These are phyloP conservation scores for Lactarius tabidus DNA, from an alignment of 768 basidiomycete species.

Conservation along the genomic window DNA sequence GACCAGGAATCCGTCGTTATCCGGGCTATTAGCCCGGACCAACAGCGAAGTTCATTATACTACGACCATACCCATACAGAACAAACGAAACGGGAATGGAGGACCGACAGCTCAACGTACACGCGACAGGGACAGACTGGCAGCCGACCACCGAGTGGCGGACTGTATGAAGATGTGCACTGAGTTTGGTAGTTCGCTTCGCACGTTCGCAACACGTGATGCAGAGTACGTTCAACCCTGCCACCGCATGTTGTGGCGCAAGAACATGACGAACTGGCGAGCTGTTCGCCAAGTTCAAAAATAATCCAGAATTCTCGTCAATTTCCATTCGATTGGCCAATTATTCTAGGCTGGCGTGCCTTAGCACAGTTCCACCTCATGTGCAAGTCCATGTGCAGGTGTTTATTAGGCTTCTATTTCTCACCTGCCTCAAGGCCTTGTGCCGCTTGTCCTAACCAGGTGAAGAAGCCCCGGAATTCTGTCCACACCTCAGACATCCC, in stretches of 20 bases:
- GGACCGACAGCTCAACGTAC: neutral
- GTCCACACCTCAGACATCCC: neutral
- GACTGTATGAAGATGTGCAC: too few species aligned
- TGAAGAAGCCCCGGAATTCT: neutral
- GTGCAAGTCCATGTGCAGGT: too few species aligned
- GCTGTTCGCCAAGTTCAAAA: too few species aligned
- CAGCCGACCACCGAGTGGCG: too few species aligned
- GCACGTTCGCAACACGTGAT: too few species aligned
- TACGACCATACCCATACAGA: neutral
- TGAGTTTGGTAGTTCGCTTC: too few species aligned
- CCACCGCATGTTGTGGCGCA: too few species aligned
- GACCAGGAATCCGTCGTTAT: neutral
- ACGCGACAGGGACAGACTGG: neutral
- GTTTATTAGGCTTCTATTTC: neutral
- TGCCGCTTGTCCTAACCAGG: neutral
- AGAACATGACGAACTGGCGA: too few species aligned
- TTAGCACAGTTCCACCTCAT: neutral
- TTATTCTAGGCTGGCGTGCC: neutral
- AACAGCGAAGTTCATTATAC: neutral
- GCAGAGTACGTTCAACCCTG: too few species aligned
- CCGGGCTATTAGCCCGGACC: neutral
- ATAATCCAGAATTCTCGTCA: too few species aligned
- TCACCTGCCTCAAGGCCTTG: conserved; percentile 4
- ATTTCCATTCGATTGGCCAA: neutral
- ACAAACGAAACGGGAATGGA: neutral